Base-by-base conservation (phyloP, 1,284 basidiomycete species). In the Leccinum fallax region DNA sequence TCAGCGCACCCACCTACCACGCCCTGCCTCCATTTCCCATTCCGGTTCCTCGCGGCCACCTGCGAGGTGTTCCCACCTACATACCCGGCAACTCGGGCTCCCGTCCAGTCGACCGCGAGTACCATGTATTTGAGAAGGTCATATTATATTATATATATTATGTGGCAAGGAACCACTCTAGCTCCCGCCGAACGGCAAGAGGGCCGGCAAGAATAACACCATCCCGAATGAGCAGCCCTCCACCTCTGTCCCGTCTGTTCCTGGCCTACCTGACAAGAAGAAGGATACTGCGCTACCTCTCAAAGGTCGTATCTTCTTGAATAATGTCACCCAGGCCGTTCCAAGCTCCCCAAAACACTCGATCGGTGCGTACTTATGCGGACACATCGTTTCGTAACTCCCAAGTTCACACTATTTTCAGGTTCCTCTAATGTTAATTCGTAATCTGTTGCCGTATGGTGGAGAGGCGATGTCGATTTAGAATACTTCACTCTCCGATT, bases 261-360 rank as follows among this genome's bases (percentile, higher is more conserved):
- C 84, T 28, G 81, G 81, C 59, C 83, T 79, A 26, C 77, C 84
- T 26, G 82, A 85, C 43, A 86, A 85, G 76, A 87, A 90, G 78
- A 89, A 88, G 73, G 91, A 83, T 69, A 91, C 90, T 0, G 90
- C 90, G 19, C 83, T 98, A 40, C 85, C 97, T 57, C 80, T 99
- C 64, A 99, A 99, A 74, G 97, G 97, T 2, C 88, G 97, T 38
- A 99, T 99, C 68, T 99, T 98, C 78, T 84, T 98, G 69, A 95
- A 95, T 69, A 99, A 99, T 71, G 95, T 99, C 53, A 96, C 93
- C 0, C 85, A 90, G 66, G 89, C 92, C 21, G 78, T 84, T 57
- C 81, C 85, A 43, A 79, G 77, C 57, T 81, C 83, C 26, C 81
- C 85, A 46, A 83, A 84, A 66, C 80, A 81, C 53, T 85, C 85